These are phyloP conservation scores for Sisymbrium altissimum DNA, from an alignment of 345 rosid species.

Conservation along the genomic window DNA sequence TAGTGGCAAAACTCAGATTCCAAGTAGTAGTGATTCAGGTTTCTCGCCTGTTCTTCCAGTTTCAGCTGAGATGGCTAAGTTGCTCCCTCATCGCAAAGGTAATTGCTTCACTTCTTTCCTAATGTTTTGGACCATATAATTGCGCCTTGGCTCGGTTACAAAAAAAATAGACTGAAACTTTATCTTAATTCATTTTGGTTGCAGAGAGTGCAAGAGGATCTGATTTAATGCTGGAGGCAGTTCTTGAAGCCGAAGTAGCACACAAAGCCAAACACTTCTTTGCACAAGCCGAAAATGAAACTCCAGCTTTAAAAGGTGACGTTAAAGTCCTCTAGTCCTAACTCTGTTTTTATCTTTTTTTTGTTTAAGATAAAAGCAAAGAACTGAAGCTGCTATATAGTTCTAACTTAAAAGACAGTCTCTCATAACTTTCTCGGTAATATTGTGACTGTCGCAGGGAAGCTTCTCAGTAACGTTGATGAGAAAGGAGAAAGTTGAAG, in stretches of 20 bases:
- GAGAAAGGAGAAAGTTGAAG: constrained; percentile 13
- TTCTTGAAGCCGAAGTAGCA: constrained; percentile 69
- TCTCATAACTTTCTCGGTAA: constrained; percentile 32
- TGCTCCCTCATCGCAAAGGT: constrained; percentile 67
- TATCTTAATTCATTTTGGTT: neutral
- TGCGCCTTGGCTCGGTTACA: neutral
- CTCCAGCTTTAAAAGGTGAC: constrained; percentile 33
- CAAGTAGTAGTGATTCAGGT: constrained; percentile 32
- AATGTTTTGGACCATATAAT: neutral
- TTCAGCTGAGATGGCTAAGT: constrained; percentile 82
- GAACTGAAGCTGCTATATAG: neutral
- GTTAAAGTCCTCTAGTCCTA: neutral
- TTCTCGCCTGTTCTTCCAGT: constrained; percentile 59
- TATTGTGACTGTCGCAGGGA: constrained; percentile 8
- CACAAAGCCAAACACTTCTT: constrained; percentile 59
- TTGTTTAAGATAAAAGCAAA: neutral
- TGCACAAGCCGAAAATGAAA: constrained; percentile 54
- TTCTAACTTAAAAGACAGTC: constrained; percentile 24
- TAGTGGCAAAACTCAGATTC: constrained; percentile 27
- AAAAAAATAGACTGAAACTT: neutral
- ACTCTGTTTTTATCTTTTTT: neutral
- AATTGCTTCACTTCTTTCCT: neutral
- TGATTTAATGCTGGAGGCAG: constrained; percentile 60
- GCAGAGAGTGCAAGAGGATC: constrained; percentile 54
- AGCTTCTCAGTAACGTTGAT: neutral